Conservation (phyloP, 1,284 basidiomycete species). For the Trametes hirsuta region DNA sequence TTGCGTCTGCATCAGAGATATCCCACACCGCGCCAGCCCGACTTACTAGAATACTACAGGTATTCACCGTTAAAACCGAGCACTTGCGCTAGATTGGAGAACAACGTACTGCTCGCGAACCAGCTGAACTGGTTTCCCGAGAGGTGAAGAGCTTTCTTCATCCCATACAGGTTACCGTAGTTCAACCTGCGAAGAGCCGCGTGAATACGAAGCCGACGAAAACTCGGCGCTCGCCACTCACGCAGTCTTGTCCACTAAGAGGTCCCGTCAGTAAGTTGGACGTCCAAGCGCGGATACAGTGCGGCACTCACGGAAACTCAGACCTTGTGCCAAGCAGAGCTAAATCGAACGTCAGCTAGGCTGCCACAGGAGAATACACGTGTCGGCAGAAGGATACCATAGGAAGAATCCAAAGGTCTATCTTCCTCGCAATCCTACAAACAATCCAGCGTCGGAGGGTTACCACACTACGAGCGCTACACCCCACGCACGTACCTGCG, state of each 20-base stretch:
- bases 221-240: background rate
- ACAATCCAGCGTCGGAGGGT: background rate
- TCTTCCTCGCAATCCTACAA: slow-evolving; percentile 24
- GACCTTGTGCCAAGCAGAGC: slow-evolving; percentile 25
- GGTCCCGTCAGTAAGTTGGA: background rate
- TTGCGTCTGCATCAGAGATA: background rate
- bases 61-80: background rate
- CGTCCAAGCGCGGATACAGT: background rate
- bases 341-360: background rate
- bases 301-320: slow-evolving; percentile 20
- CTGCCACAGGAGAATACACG: background rate
- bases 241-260: slow-evolving; percentile 29
- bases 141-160: slow-evolving; percentile 22
- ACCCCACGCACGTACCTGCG: slow-evolving; percentile 4
- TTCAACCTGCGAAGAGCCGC: slow-evolving; percentile 9
- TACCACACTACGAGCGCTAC: background rate
- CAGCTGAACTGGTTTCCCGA: slow-evolving; percentile 24
- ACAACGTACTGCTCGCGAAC: slow-evolving; percentile 25
- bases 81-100: no score
- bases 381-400: slow-evolving; percentile 8
- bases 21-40: background rate
- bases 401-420: slow-evolving; percentile 25
- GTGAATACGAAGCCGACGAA: background rate
- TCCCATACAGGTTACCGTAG: slow-evolving; percentile 28
- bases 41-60: slow-evolving; percentile 25